A percentile compares a stretch with the other conserved stretches of the same genome.
Evolutionary conservation across 345 rosid genomes (phyloP).

Genomic region (Populus pruinosa): DNA sequence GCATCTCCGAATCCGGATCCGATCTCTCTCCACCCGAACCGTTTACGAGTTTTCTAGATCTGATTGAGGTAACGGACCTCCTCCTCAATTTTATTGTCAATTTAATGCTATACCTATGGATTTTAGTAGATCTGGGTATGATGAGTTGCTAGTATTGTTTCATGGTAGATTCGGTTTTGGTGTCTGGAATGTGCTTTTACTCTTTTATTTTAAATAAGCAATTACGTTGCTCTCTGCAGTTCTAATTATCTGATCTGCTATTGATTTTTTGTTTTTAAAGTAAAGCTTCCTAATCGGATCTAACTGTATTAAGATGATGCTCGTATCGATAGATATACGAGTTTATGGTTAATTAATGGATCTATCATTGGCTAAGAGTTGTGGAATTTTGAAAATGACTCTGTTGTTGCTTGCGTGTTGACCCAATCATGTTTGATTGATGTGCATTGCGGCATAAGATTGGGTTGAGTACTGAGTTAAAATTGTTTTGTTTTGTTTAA

Average conservation of each 20-base stretch:
- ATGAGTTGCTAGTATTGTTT: not conserved
- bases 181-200: too few relatives aligned
- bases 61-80: constrained; percentile 11
- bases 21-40: not conserved
- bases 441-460: not conserved
- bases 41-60: constrained; percentile 15
- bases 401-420: not conserved
- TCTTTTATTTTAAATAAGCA: too few relatives aligned
- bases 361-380: not conserved
- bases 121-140: not conserved
- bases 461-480: not conserved
- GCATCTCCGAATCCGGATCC: constrained; percentile 10
- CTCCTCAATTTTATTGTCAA: not conserved
- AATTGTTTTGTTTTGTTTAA: constrained; percentile 3
- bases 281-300: not conserved
- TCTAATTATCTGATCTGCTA: not conserved
- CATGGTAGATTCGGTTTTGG: too few relatives aligned
- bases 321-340: not conserved
- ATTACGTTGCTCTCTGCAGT: too few relatives aligned
- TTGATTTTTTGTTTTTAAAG: not conserved
- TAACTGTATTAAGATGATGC: not conserved
- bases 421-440: not conserved
- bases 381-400: not conserved
- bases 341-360: not conserved
- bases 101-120: not conserved